Conservation (phyloP, 1,284 basidiomycete genomes). For the Pseudozyma sp. region DNA sequence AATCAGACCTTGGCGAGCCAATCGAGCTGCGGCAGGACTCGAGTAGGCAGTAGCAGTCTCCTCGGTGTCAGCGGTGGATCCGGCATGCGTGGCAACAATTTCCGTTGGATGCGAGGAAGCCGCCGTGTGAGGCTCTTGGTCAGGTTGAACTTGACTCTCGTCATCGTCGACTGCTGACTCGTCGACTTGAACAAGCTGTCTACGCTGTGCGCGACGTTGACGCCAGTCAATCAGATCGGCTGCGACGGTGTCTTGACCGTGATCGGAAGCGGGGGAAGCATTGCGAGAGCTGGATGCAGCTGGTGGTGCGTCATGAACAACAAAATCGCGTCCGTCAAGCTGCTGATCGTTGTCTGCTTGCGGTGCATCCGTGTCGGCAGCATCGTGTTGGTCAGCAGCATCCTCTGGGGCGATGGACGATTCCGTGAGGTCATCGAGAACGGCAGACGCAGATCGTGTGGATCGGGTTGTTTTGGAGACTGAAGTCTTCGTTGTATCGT, state of each 20-base stretch:
- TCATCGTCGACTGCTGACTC: slow-evolving; percentile 42
- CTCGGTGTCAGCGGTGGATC: slow-evolving; percentile 25
- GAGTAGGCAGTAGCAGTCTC: slow-evolving; percentile 45
- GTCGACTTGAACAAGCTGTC: slow-evolving; percentile 36
- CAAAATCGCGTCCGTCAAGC: slow-evolving; percentile 29
- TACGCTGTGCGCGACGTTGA: slow-evolving; percentile 30
- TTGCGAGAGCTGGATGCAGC: slow-evolving; percentile 10
- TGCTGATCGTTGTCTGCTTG: background rate
- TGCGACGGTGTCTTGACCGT: background rate
- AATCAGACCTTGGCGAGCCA: slow-evolving; percentile 35
- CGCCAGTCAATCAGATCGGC: slow-evolving; percentile 24
- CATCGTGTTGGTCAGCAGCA: slow-evolving; percentile 4
- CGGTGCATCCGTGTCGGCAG: background rate
- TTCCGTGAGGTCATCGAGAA: slow-evolving; percentile 47
- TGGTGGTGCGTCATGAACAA: slow-evolving; percentile 29
- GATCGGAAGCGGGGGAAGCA: slow-evolving; percentile 9
- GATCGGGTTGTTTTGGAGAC: slow-evolving; percentile 32
- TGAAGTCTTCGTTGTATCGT: slow-evolving; percentile 37
- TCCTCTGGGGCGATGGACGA: slow-evolving; percentile 46
- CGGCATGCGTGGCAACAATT: slow-evolving; percentile 15
- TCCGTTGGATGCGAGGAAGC: slow-evolving; percentile 12
- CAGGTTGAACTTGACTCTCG: slow-evolving; percentile 13
- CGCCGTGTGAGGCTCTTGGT: background rate
- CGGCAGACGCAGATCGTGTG: slow-evolving; percentile 30
- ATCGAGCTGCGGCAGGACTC: slow-evolving; percentile 45